Evolutionary conservation across 495 filamentous ascomycete species (phyloP).

Genomic region (Annulohypoxylon stygium): DNA sequence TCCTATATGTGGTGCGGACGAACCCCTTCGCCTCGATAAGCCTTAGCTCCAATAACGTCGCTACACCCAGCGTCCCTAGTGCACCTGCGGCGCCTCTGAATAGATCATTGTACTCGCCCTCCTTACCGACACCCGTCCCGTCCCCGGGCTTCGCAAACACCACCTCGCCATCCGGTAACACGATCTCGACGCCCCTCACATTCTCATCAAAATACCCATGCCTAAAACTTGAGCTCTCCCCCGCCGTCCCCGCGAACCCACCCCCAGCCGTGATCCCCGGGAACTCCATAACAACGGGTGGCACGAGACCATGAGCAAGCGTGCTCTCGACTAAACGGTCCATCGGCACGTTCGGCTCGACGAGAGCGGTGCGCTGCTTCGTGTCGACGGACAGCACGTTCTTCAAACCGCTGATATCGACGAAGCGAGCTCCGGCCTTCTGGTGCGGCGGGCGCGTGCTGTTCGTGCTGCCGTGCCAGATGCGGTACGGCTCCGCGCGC

Average conservation of each 20-base stretch:
- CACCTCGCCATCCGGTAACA: conserved; percentile 68
- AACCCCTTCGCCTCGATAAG: conserved; percentile 67
- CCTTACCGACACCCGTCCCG: conserved; percentile 1
- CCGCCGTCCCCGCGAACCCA: conserved; percentile 71
- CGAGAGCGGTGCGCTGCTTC: conserved; percentile 57
- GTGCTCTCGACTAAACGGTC: conserved; percentile 69
- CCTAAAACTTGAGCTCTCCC: conserved; percentile 70
- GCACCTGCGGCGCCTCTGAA: conserved; percentile 69
- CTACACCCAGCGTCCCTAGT: conserved; percentile 69
- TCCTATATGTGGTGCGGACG: conserved; percentile 68
- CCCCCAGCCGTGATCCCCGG: conserved; percentile 75
- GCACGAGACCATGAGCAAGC: conserved; percentile 65
- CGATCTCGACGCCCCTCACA: conserved; percentile 69
- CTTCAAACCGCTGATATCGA: conserved; percentile 59
- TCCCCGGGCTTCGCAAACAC: conserved; percentile 49
- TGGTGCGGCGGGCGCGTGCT: conserved; percentile 68
- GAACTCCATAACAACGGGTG: conserved; percentile 71
- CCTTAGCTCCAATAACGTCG: conserved; percentile 67
- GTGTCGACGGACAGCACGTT: conserved; percentile 59
- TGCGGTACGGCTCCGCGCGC: conserved; percentile 73
- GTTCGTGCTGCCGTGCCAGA: conserved; percentile 84
- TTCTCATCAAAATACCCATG: conserved; percentile 71
- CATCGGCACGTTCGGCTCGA: conserved; percentile 77
- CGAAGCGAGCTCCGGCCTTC: conserved; percentile 46
- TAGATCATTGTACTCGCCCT: conserved; percentile 60